These are phyloP conservation scores for Cladosporium sp. DNA, from an alignment of 2,329 filamentous ascomycete species.

Conservation along the genomic window DNA sequence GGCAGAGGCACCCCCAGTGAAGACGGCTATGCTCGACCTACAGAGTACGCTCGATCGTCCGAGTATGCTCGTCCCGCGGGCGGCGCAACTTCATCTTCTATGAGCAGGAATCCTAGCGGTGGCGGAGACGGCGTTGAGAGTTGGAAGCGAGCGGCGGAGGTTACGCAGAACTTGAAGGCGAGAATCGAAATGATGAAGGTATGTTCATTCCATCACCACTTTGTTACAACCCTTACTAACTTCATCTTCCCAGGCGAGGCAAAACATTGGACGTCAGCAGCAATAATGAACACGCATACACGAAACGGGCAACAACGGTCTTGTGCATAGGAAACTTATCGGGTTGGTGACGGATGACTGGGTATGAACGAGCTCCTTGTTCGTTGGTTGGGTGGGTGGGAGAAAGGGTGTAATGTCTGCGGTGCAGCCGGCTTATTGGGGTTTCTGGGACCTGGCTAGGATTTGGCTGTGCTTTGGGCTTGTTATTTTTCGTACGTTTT, in stretches of 20 bases:
- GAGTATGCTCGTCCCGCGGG: not conserved
- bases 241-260: conserved; percentile 29
- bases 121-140: conserved; percentile 71
- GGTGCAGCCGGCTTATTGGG: not conserved
- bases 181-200: conserved; percentile 98
- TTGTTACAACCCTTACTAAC: not conserved
- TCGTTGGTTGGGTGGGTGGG: not conserved
- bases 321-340: conserved; percentile 8
- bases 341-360: not conserved
- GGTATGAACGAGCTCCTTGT: not conserved
- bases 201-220: conserved; percentile 31
- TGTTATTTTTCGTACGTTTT: conserved; percentile 3
- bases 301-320: not conserved
- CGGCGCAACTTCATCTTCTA: not conserved
- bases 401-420: not conserved
- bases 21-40: not conserved
- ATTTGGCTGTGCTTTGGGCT: conserved; percentile 3
- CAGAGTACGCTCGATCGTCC: not conserved
- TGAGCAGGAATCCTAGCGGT: conserved; percentile 17
- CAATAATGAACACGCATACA: conserved; percentile 19
- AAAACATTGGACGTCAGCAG: conserved; percentile 32
- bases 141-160: conserved; percentile 95
- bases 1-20: conserved; percentile 14
- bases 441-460: not conserved
- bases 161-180: conserved; percentile 95